phyloP scores from a whole-genome alignment of 257 asterid genomes.

The Cruciata laevipes region DNA sequence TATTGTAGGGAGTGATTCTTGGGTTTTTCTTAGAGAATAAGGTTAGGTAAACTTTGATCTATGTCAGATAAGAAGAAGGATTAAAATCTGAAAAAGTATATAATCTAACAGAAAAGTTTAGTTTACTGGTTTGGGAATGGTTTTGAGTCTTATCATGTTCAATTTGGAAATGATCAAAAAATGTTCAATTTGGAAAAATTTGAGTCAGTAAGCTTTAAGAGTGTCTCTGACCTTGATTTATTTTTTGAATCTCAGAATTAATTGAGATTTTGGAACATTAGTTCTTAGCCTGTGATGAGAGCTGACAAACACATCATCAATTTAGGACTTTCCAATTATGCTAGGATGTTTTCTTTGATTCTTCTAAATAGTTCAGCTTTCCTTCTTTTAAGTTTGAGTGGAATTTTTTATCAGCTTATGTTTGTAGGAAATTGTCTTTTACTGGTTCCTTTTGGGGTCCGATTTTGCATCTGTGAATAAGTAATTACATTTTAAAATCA shows the following conservation, averaged over 20 bases:
- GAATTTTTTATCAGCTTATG: too few species aligned
- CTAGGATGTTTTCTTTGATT: too few species aligned
- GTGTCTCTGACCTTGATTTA: neutral
- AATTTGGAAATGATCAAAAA: too few species aligned
- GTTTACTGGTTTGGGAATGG: conserved; percentile 1
- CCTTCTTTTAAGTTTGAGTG: too few species aligned
- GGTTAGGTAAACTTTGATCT: neutral
- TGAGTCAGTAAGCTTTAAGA: neutral
- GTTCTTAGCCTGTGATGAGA: conserved; percentile 25
- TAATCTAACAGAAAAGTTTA: neutral
- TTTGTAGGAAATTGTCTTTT: too few species aligned
- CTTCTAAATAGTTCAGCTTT: too few species aligned
- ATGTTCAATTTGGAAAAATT: neutral
- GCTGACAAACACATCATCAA: conserved; percentile 28
- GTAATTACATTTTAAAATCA: too few species aligned
- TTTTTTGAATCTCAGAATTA: conserved; percentile 19
- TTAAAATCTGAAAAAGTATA: neutral
- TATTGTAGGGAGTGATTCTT: too few species aligned
- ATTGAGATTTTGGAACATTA: neutral
- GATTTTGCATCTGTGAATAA: too few species aligned
- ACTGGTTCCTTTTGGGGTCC: too few species aligned
- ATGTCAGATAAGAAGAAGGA: neutral
- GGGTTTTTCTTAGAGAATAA: neutral
- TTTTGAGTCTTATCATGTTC: neutral
- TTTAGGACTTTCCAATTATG: too few species aligned